Evolutionary conservation across 768 basidiomycete genomes (phyloP).

Genomic region (Kockovaella imperatae): DNA sequence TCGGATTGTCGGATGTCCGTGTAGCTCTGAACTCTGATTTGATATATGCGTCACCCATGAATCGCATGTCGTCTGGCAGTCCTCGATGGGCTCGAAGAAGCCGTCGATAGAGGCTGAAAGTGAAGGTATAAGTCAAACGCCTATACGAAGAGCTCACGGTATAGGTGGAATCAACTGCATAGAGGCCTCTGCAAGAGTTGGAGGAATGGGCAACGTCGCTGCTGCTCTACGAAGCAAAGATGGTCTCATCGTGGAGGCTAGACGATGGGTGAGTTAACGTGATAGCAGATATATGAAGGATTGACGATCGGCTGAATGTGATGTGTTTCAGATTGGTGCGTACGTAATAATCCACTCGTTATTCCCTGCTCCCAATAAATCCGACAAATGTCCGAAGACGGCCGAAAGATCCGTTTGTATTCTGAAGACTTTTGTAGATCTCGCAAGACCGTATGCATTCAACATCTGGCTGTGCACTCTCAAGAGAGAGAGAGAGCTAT

Average conservation of each 20-base stretch:
- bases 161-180: slow-evolving; percentile 70
- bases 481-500: no score
- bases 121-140: neutral
- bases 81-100: slow-evolving; percentile 69
- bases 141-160: slow-evolving; percentile 53
- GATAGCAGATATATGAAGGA: no score
- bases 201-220: slow-evolving; percentile 51
- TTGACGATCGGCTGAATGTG: no score
- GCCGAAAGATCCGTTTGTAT: no score
- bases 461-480: no score
- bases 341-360: no score
- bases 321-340: no score
- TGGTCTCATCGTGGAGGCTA: slow-evolving; percentile 15
- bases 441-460: no score
- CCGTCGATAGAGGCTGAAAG: slow-evolving; percentile 66
- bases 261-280: neutral
- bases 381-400: no score
- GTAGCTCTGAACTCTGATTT: slow-evolving; percentile 86
- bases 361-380: no score
- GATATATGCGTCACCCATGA: slow-evolving; percentile 75
- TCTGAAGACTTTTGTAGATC: no score
- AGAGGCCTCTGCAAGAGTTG: slow-evolving; percentile 59
- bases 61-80: slow-evolving; percentile 70
- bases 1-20: slow-evolving; percentile 67
- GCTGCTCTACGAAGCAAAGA: slow-evolving; percentile 47